A percentile compares a stretch with the other conserved stretches of the same genome.
phyloP scores from a whole-genome alignment of 2,329 filamentous ascomycete species.

The Trichocomaceae sp. region DNA sequence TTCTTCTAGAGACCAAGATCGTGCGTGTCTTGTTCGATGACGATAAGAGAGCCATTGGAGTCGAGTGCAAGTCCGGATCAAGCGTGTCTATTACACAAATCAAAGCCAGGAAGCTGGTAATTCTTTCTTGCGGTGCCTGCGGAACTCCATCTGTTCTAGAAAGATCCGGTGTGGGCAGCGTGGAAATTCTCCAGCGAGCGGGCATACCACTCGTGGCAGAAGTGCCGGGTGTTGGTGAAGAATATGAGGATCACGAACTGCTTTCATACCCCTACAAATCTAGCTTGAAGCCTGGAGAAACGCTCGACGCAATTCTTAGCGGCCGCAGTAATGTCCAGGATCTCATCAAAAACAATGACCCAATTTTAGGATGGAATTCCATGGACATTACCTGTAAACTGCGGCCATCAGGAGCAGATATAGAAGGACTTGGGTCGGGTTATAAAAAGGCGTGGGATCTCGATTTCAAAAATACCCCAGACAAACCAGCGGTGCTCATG shows the following conservation, averaged over 20 bases:
- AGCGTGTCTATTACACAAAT: not conserved
- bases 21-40: slow-evolving; percentile 3
- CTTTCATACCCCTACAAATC: slow-evolving; percentile 2
- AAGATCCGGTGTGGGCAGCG: slow-evolving; percentile 2
- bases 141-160: slow-evolving; percentile 6
- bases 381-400: slow-evolving; percentile 2
- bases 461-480: not conserved
- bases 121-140: slow-evolving; percentile 2
- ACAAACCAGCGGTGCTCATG: slow-evolving; percentile 3
- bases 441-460: not conserved
- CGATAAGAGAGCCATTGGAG: not conserved
- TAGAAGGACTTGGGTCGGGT: not conserved
- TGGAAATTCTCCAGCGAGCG: not conserved
- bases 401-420: slow-evolving; percentile 5
- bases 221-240: not conserved
- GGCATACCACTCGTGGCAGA: slow-evolving; percentile 1
- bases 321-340: slow-evolving; percentile 1
- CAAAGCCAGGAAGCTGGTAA: slow-evolving; percentile 5
- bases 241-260: slow-evolving; percentile 6
- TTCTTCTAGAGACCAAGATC: slow-evolving; percentile 1
- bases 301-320: slow-evolving; percentile 2
- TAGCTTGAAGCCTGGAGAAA: not conserved
- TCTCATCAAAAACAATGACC: not conserved
- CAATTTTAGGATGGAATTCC: slow-evolving; percentile 6
- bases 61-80: not conserved